A percentile compares a stretch with the other conserved stretches of the same genome.
phyloP scores from a whole-genome alignment of 345 rosid genomes.

The Pseudoturritis turrita region DNA sequence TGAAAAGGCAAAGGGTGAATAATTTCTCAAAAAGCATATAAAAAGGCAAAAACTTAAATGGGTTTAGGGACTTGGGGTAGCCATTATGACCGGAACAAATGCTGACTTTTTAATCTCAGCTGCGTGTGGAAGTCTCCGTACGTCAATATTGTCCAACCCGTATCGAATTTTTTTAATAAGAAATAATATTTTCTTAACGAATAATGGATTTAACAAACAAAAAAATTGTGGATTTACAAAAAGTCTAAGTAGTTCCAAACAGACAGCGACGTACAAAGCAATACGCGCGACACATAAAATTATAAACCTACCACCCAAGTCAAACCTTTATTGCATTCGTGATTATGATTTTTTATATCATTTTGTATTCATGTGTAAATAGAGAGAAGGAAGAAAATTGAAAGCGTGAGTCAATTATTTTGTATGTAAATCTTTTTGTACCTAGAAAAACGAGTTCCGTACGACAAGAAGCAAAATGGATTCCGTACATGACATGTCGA shows the following conservation, averaged over 20 bases:
- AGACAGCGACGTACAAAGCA: conserved; percentile 18
- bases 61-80: not conserved
- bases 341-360: conserved; percentile 5
- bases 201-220: conserved; percentile 7
- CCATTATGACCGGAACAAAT: not conserved
- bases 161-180: not conserved
- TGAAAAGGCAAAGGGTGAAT: not conserved
- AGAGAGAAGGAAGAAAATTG: not conserved
- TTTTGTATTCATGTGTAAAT: not conserved
- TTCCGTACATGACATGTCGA: not conserved
- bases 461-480: not conserved
- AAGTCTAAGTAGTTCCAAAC: conserved; percentile 26
- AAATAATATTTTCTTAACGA: not conserved
- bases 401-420: not conserved
- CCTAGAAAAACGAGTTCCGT: conserved; percentile 2
- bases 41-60: not conserved
- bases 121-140: conserved; percentile 18
- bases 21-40: not conserved
- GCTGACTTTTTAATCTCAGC: conserved; percentile 4
- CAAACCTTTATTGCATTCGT: conserved; percentile 10
- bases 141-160: conserved; percentile 25
- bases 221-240: not conserved
- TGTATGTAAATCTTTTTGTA: not conserved
- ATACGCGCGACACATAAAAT: conserved; percentile 11
- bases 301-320: conserved; percentile 18